phyloP scores from a whole-genome alignment of 768 basidiomycete genomes.

The Termitomyces sp. region DNA sequence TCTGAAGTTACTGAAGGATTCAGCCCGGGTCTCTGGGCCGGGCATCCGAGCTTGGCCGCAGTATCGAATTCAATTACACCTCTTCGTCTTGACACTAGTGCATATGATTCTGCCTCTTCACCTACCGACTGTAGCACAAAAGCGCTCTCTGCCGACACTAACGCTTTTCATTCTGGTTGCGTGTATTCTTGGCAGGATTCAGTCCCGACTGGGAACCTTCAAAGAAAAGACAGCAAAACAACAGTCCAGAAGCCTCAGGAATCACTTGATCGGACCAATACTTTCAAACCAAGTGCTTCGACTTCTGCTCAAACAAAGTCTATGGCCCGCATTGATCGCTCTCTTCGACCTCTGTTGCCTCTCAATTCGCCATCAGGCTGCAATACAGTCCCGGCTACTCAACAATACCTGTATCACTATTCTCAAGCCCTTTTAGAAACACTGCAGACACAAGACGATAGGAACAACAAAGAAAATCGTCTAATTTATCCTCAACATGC shows the following conservation, averaged over 20 bases:
- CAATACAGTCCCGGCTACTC: background rate
- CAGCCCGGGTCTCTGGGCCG: background rate
- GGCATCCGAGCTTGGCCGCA: background rate
- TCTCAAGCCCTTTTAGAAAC: background rate
- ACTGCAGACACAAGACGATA: background rate
- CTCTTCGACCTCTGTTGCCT: background rate
- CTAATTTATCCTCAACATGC: background rate
- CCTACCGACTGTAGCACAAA: background rate
- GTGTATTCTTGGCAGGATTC: background rate
- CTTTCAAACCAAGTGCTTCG: background rate
- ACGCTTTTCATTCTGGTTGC: background rate
- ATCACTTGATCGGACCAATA: background rate
- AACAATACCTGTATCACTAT: background rate
- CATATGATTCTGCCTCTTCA: background rate
- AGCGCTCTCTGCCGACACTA: background rate
- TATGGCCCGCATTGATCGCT: background rate
- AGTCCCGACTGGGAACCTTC: background rate
- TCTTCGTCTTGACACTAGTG: background rate
- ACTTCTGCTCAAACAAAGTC: background rate
- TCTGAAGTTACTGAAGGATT: background rate
- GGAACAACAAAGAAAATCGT: slow-evolving; percentile 5
- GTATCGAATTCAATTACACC: background rate
- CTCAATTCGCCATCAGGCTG: background rate
- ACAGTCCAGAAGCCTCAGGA: background rate
- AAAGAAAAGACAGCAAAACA: background rate